Percentiles rank a stretch among this genome's conserved stretches.
These are phyloP conservation scores for Cryptococcus sp. DNA, from an alignment of 1,284 basidiomycete genomes.

Conservation along the genomic window DNA sequence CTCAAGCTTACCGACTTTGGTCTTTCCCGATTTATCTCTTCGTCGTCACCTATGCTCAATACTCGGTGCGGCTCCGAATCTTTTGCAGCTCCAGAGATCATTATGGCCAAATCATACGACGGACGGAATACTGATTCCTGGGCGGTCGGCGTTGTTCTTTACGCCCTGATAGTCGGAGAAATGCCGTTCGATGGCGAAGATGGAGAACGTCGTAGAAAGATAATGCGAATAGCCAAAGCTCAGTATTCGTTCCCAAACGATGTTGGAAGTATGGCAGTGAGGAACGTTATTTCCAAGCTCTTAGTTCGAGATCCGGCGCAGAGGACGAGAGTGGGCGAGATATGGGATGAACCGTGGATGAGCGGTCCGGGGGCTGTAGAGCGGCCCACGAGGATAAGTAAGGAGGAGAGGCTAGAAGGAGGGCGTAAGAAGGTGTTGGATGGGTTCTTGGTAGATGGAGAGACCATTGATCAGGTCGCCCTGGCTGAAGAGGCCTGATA, in stretches of 20 bases:
- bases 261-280: slow-evolving; percentile 31
- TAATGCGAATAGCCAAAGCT: slow-evolving; percentile 72
- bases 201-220: slow-evolving; percentile 43
- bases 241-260: slow-evolving; percentile 63
- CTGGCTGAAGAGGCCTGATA: slow-evolving; percentile 8
- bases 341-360: slow-evolving; percentile 70
- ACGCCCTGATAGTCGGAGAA: slow-evolving; percentile 63
- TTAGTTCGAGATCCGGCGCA: slow-evolving; percentile 65
- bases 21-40: slow-evolving; percentile 77
- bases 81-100: slow-evolving; percentile 86
- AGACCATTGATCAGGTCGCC: slow-evolving; percentile 23
- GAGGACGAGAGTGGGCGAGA: slow-evolving; percentile 57
- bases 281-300: slow-evolving; percentile 57
- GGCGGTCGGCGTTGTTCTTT: slow-evolving; percentile 81
- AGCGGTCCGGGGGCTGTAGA: neutral
- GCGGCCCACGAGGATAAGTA: neutral
- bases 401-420: neutral
- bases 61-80: slow-evolving; percentile 88
- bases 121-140: slow-evolving; percentile 83
- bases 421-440: slow-evolving; percentile 24
- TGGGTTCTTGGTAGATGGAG: slow-evolving; percentile 33
- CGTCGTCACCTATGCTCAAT: slow-evolving; percentile 63
- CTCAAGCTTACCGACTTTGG: slow-evolving; percentile 90
- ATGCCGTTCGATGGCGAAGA: slow-evolving; percentile 50
- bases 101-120: slow-evolving; percentile 73